Evolutionary conservation across 2,329 filamentous ascomycete genomes (phyloP).

Genomic region (Alternaria ethzedia): DNA sequence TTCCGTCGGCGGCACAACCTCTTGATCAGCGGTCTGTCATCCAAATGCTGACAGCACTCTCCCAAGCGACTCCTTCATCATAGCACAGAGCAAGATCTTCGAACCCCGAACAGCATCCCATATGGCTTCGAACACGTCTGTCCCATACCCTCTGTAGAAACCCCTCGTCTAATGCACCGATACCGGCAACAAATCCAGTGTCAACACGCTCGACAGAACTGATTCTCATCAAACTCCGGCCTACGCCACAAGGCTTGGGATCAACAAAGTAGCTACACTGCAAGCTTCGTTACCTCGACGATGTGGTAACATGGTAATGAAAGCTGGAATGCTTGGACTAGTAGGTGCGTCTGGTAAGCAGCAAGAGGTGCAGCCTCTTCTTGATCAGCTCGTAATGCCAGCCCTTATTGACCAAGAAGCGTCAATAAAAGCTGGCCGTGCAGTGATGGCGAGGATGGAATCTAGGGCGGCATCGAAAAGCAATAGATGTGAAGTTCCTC

Average conservation of each 20-base stretch:
- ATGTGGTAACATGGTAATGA: neutral
- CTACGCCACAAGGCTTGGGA: no score
- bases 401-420: neutral
- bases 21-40: neutral
- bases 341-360: neutral
- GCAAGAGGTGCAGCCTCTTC: neutral
- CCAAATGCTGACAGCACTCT: neutral
- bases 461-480: neutral
- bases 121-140: neutral
- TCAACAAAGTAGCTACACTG: neutral
- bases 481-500: neutral
- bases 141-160: neutral
- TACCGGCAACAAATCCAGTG: no score
- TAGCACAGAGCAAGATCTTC: neutral
- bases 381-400: neutral
- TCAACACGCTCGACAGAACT: no score
- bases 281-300: neutral
- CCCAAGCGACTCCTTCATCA: neutral
- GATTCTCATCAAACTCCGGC: no score
- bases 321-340: neutral
- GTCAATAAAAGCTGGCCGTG: neutral
- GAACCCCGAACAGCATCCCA: neutral
- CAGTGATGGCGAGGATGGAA: neutral
- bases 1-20: neutral
- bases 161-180: no score